Conservation (phyloP, 768 basidiomycete genomes). For the Podaxis sp. region DNA sequence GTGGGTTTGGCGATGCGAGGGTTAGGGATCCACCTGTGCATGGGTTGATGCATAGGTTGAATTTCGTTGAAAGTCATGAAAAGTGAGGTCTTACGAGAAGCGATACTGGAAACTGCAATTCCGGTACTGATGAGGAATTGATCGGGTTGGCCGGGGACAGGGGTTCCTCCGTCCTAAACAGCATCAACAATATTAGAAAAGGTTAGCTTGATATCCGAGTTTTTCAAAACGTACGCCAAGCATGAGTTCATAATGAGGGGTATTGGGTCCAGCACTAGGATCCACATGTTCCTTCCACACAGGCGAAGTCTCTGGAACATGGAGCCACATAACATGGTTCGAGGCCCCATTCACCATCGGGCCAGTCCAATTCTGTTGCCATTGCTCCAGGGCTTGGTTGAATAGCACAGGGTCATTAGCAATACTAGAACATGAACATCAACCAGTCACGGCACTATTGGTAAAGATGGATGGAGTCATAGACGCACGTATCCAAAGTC, state of each 20-base stretch:
- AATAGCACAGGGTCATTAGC: conserved; percentile 2
- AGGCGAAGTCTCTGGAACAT: conserved; percentile 17
- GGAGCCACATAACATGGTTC: conserved; percentile 22
- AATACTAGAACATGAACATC: not conserved
- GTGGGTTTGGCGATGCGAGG: conserved; percentile 16
- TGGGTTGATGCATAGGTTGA: not conserved
- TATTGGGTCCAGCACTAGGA: conserved; percentile 22
- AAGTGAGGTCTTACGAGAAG: conserved; percentile 14
- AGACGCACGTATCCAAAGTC: not conserved
- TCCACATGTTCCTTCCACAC: conserved; percentile 17
- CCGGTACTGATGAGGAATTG: not conserved
- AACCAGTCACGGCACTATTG: too few relatives aligned
- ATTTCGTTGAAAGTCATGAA: not conserved
- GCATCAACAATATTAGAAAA: not conserved
- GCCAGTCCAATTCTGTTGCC: conserved; percentile 17
- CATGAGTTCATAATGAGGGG: conserved; percentile 18
- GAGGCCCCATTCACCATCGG: conserved; percentile 10
- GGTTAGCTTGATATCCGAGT: not conserved
- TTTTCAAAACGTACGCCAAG: conserved; percentile 15
- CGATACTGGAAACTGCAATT: conserved; percentile 10
- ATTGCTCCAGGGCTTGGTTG: conserved; percentile 15
- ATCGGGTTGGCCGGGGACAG: not conserved
- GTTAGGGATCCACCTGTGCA: conserved; percentile 10
- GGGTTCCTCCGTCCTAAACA: conserved; percentile 8
- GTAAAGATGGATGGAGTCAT: too few relatives aligned